phyloP scores from a whole-genome alignment of 306 rosid species.

The Morella rubra region DNA sequence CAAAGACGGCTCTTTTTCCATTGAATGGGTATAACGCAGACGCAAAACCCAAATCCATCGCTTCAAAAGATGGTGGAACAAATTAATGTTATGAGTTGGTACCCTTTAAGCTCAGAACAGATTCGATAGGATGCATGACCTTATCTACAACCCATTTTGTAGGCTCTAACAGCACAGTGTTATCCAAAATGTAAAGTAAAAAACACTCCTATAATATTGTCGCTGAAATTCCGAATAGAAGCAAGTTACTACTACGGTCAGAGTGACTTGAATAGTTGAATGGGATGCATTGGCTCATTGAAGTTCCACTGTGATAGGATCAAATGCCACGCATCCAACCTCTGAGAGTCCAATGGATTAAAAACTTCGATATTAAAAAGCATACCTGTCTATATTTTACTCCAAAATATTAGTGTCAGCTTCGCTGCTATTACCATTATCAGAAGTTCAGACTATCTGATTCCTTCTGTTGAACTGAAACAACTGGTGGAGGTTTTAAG shows the following conservation, averaged over 20 bases:
- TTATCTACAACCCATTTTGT: background rate
- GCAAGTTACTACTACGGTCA: background rate
- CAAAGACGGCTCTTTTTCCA: conserved; percentile 29
- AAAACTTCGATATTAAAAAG: background rate
- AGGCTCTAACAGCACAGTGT: background rate
- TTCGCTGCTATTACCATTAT: background rate
- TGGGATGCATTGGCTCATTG: background rate
- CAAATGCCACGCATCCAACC: background rate
- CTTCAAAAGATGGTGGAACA: background rate
- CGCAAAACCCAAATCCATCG: conserved; percentile 45
- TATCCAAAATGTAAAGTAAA: background rate
- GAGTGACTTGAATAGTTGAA: background rate
- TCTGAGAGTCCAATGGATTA: background rate
- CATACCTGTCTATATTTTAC: background rate
- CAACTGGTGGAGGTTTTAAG: too few species aligned
- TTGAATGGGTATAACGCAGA: conserved; percentile 26
- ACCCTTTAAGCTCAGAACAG: background rate
- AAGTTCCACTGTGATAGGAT: background rate
- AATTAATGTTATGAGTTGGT: background rate
- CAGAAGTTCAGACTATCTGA: background rate
- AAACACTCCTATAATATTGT: background rate
- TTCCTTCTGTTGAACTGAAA: background rate
- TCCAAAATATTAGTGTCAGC: background rate
- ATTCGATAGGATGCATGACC: background rate
- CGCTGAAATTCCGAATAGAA: background rate